These are phyloP conservation scores for Candida takata DNA, from an alignment of 805 yeast genomes.

Conservation along the genomic window DNA sequence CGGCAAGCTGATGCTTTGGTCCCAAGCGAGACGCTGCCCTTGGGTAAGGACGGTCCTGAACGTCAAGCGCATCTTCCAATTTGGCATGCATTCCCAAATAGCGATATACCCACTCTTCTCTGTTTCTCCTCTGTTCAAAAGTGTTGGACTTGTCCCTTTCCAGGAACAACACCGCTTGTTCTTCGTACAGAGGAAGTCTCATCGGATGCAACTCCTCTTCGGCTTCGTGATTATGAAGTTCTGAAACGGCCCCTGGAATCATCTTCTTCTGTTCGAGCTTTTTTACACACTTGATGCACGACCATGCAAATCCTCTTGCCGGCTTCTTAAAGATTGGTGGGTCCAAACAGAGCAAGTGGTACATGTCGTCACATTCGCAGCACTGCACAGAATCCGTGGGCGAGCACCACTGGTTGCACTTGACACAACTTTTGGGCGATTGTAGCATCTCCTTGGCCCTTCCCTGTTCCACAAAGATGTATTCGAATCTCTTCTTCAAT, in stretches of 20 bases:
- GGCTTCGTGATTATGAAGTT: background rate
- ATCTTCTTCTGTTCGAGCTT: slow-evolving; percentile 23
- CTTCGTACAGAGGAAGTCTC: slow-evolving; percentile 46
- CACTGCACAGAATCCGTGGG: slow-evolving; percentile 69
- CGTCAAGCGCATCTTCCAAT: slow-evolving; percentile 69
- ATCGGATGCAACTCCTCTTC: slow-evolving; percentile 1
- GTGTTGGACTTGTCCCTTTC: slow-evolving; percentile 35
- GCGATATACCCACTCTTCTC: slow-evolving; percentile 78
- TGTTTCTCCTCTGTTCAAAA: slow-evolving; percentile 40
- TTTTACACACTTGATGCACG: slow-evolving; percentile 74
- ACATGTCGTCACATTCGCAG: slow-evolving; percentile 62
- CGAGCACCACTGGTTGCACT: slow-evolving; percentile 83
- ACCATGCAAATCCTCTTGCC: slow-evolving; percentile 84
- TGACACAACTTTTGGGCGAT: slow-evolving; percentile 62
- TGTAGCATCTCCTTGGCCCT: slow-evolving; percentile 54
- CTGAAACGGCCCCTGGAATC: slow-evolving; percentile 10
- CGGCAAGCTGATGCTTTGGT: slow-evolving; percentile 62
- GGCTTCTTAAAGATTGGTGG: slow-evolving; percentile 81
- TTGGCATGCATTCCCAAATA: slow-evolving; percentile 71
- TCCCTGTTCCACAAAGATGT: slow-evolving; percentile 66
- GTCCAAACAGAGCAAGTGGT: slow-evolving; percentile 78
- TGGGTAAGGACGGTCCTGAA: slow-evolving; percentile 74
- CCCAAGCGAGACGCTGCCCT: slow-evolving; percentile 75
- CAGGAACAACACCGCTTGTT: slow-evolving; percentile 47
- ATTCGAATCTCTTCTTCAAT: slow-evolving; percentile 60